Base-by-base conservation (phyloP, 176 grass and related monocot species). In the Pontederia paniculata region DNA sequence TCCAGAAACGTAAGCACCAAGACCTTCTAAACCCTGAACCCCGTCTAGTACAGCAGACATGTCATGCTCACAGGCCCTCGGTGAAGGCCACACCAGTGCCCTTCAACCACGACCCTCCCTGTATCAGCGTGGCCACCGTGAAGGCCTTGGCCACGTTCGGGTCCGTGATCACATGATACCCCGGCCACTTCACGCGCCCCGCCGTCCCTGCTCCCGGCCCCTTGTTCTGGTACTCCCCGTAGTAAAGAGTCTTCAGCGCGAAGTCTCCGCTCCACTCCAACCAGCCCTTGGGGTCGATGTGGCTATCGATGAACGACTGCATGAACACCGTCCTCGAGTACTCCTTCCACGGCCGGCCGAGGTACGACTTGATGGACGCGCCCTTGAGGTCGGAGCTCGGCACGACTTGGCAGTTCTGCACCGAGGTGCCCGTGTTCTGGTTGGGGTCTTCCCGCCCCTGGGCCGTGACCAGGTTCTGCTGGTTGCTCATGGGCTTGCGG, bases 361-460 rank as follows among this genome's bases (percentile, higher is more conserved):
- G 73, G 74, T 69, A 81, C 42, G 77, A 77, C 48, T 45, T 65
- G 43, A 65, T 68, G 21, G 48, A 54, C 3, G 28, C 7, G 14
- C 2, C 17, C 17, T 68, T 65, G 46, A 84, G 77, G 73, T 84
- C 85, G 10, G 21, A 23, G 42, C 73, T 63, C 16, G 85, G 77
- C 55, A 73, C 71, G 25, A 89, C 55, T 43, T 76, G 70, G 74
- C 73, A 89, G 28, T 17, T 12, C 52, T 89, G 85, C 1, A 84
- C 9, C 12, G 81, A 81, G 1, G 64, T 81, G 54, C 77, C 80
- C 1, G 77, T 89, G 80, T 54, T 84, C 68, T 89, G 77, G 77
- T 89, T 89, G 18, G 85, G 85, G 64, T 89, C 70, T 20, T 49
- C 45, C 58, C 85, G 70, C 11, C 85, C 81, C 62, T 89, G 85